Base-by-base conservation (phyloP, 495 filamentous ascomycete species). In the Emericellopsis terricola region DNA sequence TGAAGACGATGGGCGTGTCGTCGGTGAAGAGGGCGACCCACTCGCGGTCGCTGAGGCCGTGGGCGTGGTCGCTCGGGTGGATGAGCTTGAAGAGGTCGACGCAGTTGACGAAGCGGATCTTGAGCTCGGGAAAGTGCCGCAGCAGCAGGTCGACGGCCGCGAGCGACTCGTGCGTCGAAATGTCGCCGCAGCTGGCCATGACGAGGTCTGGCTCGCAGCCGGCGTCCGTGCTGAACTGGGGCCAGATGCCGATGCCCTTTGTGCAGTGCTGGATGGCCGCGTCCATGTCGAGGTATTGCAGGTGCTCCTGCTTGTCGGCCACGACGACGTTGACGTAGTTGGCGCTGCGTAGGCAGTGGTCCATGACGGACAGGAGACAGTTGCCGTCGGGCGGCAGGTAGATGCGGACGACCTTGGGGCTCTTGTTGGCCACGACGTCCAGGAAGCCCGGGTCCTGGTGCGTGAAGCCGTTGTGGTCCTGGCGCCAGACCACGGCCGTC, bases 281-380 rank as follows among this genome's bases (percentile, higher is more conserved):
- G 0, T 78, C 64, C 71, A 79, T 78, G 38, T 53, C 53, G 19
- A 80, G 62, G 53, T 67, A 80, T 42, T 82, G 76, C 24, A 78
- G 65, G 50, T 82, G 77, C 5, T 74, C 66, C 41, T 82, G 76
- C 52, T 82, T 82, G 55, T 81, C 77, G 31, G 74, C 69, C 1
- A 81, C 77, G 28, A 82, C 56, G 31, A 80, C 76, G 48, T 82
- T 82, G 48, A 82, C 76, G 53, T 81, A 81, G 62, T 77, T 79
- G 43, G 60, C 54, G 27, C 67, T 73, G 26, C 63, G 64, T 39
- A 82, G 60, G 48, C 74, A 81, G 51, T 82, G 76, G 49, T 79
- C 66, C 53, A 67, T 73, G 21, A 69, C 46, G 33, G 29, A 73
- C 4, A 82, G 68, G 3, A 82, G 62, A 41, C 69, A 73, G 58